phyloP scores from a whole-genome alignment of 108 stramenopile genomes.

The Pinguiococcus pyrenoidosus region DNA sequence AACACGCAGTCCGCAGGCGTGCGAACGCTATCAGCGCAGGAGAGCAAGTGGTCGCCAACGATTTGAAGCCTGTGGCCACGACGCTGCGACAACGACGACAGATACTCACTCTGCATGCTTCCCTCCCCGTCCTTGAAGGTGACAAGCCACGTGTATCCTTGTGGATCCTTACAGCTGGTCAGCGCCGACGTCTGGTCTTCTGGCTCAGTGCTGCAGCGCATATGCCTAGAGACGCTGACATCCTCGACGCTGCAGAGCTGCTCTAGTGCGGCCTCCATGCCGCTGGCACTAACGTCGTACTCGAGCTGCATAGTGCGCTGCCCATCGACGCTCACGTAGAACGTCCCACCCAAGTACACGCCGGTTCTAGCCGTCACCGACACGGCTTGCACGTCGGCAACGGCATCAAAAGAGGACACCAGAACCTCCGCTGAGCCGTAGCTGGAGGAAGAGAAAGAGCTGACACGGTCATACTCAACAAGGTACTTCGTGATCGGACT shows the following conservation, averaged over 20 bases:
- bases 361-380: slow-evolving; percentile 6
- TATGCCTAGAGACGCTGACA: slow-evolving; percentile 37
- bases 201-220: too few relatives aligned
- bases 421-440: slow-evolving; percentile 25
- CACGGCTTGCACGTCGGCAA: slow-evolving; percentile 50
- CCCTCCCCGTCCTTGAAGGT: too few relatives aligned
- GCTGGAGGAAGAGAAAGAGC: slow-evolving; percentile 31
- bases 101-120: too few relatives aligned
- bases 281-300: slow-evolving; percentile 43
- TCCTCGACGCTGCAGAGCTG: slow-evolving; percentile 44
- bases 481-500: slow-evolving; percentile 38
- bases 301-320: slow-evolving; percentile 42
- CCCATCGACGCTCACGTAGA: slow-evolving; percentile 44
- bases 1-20: too few relatives aligned
- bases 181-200: too few relatives aligned
- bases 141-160: too few relatives aligned
- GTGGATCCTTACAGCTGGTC: too few relatives aligned
- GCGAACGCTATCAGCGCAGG: too few relatives aligned
- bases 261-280: slow-evolving; percentile 48
- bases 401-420: slow-evolving; percentile 16
- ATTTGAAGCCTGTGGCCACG: too few relatives aligned
- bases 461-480: slow-evolving; percentile 48
- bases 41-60: too few relatives aligned
- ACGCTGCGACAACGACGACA: too few relatives aligned
- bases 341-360: slow-evolving; percentile 41